A percentile compares a stretch with the other conserved stretches of the same genome.
These are phyloP conservation scores for Barbarea vulgaris DNA, from an alignment of 345 rosid species.

Conservation along the genomic window DNA sequence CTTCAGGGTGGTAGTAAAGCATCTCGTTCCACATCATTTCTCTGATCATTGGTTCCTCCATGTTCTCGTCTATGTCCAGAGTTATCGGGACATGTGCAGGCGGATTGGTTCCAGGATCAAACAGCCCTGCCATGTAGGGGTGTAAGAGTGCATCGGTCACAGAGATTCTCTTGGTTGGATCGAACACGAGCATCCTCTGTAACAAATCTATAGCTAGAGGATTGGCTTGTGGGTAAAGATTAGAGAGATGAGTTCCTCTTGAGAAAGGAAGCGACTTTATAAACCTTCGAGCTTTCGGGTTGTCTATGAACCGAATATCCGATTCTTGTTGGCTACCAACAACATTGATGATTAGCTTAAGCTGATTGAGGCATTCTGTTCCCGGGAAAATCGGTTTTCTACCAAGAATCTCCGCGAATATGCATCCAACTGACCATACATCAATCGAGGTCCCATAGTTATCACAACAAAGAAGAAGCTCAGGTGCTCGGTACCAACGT, in stretches of 20 bases:
- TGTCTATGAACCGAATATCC: conserved; percentile 77
- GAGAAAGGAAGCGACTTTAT: conserved; percentile 70
- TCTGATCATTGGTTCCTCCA: conserved; percentile 59
- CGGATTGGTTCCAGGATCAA: conserved; percentile 62
- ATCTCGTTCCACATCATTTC: conserved; percentile 89
- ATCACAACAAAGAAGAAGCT: conserved; percentile 85
- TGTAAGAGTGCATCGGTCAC: conserved; percentile 79
- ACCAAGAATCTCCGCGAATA: conserved; percentile 86
- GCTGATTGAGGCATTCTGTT: conserved; percentile 82
- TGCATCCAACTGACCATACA: conserved; percentile 94
- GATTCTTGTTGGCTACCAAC: conserved; percentile 75
- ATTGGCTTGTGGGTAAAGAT: conserved; percentile 69
- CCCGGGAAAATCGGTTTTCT: conserved; percentile 85
- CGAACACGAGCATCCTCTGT: conserved; percentile 72
- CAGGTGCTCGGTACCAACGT: conserved; percentile 95
- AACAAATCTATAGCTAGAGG: conserved; percentile 77
- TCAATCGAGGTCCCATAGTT: conserved; percentile 84
- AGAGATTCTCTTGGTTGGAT: conserved; percentile 75
- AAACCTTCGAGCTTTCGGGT: conserved; percentile 63
- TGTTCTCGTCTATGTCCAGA: conserved; percentile 64
- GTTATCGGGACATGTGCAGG: conserved; percentile 71
- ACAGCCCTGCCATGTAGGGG: conserved; percentile 68
- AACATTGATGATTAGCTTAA: conserved; percentile 64
- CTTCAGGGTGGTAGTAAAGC: conserved; percentile 75
- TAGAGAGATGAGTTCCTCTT: conserved; percentile 53